Evolutionary conservation across 2,329 filamentous ascomycete species (phyloP).

Genomic region (Emmonsiellopsis sp.): DNA sequence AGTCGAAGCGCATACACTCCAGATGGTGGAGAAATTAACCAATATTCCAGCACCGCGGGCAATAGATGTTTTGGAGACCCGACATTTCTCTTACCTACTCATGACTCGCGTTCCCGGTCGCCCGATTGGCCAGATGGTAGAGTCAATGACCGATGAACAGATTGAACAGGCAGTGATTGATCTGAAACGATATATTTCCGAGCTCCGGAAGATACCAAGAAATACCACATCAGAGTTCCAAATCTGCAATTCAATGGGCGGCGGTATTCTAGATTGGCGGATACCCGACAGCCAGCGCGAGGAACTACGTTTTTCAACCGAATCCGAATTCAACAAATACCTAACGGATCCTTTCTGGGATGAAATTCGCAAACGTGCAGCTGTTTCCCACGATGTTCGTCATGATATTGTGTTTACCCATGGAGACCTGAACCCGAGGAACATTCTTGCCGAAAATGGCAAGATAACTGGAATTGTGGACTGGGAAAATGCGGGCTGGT

Average conservation of each 20-base stretch:
- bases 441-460: conserved; percentile 20
- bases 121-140: conserved; percentile 8
- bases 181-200: conserved; percentile 7
- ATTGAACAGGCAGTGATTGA: conserved; percentile 8
- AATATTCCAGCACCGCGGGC: conserved; percentile 7
- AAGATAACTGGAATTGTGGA: conserved; percentile 20
- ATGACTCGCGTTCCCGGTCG: conserved; percentile 12
- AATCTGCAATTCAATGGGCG: conserved; percentile 10
- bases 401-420: conserved; percentile 23
- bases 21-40: conserved; percentile 7
- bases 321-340: conserved; percentile 11
- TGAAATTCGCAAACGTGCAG: conserved; percentile 5
- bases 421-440: conserved; percentile 19
- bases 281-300: conserved; percentile 11
- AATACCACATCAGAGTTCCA: not conserved
- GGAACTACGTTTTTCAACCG: conserved; percentile 8
- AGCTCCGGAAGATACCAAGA: conserved; percentile 8
- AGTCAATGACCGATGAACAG: conserved; percentile 12
- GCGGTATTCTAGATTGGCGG: conserved; percentile 10
- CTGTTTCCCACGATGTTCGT: conserved; percentile 6
- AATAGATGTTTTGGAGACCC: conserved; percentile 8
- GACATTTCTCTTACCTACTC: conserved; percentile 7
- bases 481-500: conserved; percentile 23
- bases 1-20: conserved; percentile 8
- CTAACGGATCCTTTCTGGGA: conserved; percentile 9